Evolutionary conservation across 2,329 filamentous ascomycete genomes (phyloP), one percentile per base, ranked within the genome.

Genomic region (Epichloe coenophiala): DNA sequence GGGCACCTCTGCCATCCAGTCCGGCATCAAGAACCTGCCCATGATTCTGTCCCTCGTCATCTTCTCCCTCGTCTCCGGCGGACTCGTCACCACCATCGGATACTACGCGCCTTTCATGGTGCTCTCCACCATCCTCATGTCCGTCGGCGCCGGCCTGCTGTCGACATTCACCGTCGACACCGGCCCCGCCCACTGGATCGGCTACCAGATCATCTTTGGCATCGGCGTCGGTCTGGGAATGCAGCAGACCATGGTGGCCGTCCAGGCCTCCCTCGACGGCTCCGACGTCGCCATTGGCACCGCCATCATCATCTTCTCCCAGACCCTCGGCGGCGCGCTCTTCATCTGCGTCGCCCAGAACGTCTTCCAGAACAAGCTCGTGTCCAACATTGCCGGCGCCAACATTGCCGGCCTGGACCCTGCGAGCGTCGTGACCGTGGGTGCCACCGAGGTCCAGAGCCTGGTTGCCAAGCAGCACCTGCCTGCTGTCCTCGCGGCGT

Each of bases 341-440:
- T 78, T 78, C 53, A 68, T 80, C 31, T 70, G 70, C 3, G 67
- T 76, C 23, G 75, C 65, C 1, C 69, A 79, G 54, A 71, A 70
- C 50, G 67, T 79, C 15, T 76, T 80, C 53, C 68, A 67, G 47
- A 73, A 74, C 54, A 59, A 68, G 37, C 65, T 80, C 13, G 51
- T 53, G 15, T 39, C 43, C 43, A 53, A 50, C 35, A 42, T 53
- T 13, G 50, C 50, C 3, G 46, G 7, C 33, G 45, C 51, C 9
- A 37, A 41, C 45, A 19, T 53, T 13, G 43, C 47, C 19, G 52
- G 52, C 37, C 42, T 51, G 4, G 45, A 53, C 36, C 46, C 49
- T 4, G 8, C 7, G 13, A 40, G 12, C 1, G 48, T 53, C 3
- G 38, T 48, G 15, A 17, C 19, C n/a, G 40, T 53, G 15, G 51